Evolutionary conservation across 2,329 filamentous ascomycete species (phyloP), one percentile per base, ranked within the genome.

Genomic region (Colletotrichum incanum): DNA sequence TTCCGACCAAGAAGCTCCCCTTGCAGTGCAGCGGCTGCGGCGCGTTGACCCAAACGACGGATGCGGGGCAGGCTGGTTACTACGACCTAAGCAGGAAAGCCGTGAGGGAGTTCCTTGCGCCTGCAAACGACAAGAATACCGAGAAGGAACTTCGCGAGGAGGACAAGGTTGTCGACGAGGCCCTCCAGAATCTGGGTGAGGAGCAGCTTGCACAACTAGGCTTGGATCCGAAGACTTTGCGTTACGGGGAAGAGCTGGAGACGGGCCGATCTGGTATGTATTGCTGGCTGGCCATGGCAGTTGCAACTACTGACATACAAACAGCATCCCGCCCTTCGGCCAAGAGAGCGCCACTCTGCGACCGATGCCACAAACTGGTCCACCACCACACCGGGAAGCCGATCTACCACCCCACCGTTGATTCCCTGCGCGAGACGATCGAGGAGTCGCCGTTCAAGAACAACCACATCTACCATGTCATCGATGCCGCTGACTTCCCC

Each of bases 401-500:
- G 7, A 96, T 97, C 76, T 88, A 90, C 67, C 94, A 97, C 78
- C 96, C 96, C 0, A 92, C 92, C 1, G 88, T 98, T 74, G 89
- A 94, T 54, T 92, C 94, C 2, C 91, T 99, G 64, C 91, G 92
- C 75, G 92, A 94, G 74, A 97, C 95, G 20, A 93, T 99, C 64
- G 88, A 92, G 65, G 94, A 97, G 81, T 97, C 96, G 1, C 95
- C 95, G 0, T 92, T 97, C 82, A 93, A 93, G 79, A 90, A 93
- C 79, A 98, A 99, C 78, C 94, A 98, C 82, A 92, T 99, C 73
- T 99, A 98, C 80, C 96, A 99, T 82, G 88, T 99, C 34, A 85
- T 99, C 28, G 96, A 99, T 79, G 96, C 96, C 3, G 96, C 95
- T 72, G 96, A 99, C 82, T 98, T 99, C 75, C 96, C 96, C 26